Conservation (phyloP, 2,329 filamentous ascomycete genomes). For the Orbilia quercus region DNA sequence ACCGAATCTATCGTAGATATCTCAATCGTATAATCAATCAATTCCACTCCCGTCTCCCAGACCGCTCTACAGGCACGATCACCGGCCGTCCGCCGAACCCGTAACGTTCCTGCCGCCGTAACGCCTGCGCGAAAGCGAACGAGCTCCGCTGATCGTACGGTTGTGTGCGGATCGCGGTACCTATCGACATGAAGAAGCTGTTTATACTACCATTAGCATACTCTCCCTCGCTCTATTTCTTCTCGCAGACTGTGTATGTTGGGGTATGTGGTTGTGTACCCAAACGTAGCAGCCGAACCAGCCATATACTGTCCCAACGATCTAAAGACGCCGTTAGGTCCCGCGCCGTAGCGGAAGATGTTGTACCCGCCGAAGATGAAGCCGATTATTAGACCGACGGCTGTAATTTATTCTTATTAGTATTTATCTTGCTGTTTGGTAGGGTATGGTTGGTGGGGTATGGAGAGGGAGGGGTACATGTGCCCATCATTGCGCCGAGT, state of each 20-base stretch:
- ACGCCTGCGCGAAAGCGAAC: conserved; percentile 41
- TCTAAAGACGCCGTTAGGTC: conserved; percentile 90
- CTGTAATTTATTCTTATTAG: too few relatives aligned
- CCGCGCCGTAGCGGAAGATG: conserved; percentile 94
- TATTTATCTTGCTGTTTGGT: too few relatives aligned
- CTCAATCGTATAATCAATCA: too few relatives aligned
- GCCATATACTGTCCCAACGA: conserved; percentile 97
- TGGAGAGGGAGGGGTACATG: conserved; percentile 74
- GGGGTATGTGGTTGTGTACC: too few relatives aligned
- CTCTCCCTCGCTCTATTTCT: too few relatives aligned
- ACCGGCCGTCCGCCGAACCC: conserved; percentile 33
- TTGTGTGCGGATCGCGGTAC: conserved; percentile 93
- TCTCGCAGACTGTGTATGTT: too few relatives aligned
- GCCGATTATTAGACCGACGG: conserved; percentile 94
- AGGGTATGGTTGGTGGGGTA: conserved; percentile 7
- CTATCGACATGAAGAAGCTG: conserved; percentile 98
- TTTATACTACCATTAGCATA: too few relatives aligned
- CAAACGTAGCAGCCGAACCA: conserved; percentile 93
- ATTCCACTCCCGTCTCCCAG: conserved; percentile 31
- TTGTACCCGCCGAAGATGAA: conserved; percentile 97
- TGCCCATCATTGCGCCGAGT: conserved; percentile 99
- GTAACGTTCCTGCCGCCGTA: conserved; percentile 41
- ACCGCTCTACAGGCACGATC: conserved; percentile 30
- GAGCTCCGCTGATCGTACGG: conserved; percentile 70
- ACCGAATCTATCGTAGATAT: too few relatives aligned